Conservation (phyloP, 257 asterid genomes). For the Pogostemon cablin region DNA sequence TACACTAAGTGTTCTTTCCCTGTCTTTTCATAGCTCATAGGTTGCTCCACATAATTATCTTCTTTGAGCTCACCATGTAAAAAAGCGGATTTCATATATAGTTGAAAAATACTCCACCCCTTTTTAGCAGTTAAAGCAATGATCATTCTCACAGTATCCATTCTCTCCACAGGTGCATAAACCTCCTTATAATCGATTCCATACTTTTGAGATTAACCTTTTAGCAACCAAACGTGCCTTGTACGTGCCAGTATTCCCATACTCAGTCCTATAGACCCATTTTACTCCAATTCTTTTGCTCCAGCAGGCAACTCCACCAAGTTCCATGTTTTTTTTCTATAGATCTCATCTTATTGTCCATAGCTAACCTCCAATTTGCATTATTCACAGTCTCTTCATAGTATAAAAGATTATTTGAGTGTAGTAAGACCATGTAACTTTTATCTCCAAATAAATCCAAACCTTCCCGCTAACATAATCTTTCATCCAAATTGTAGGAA, state of each 20-base stretch:
- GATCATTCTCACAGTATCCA: neutral
- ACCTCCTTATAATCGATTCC: neutral
- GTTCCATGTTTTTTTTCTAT: neutral
- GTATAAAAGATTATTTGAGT: too few species aligned
- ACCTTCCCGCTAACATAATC: too few species aligned
- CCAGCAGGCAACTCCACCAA: neutral
- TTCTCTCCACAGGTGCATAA: neutral
- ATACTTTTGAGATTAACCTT: neutral
- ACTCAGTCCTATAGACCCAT: neutral
- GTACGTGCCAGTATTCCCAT: neutral
- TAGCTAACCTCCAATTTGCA: neutral
- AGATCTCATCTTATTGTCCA: neutral
- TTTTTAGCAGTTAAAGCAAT: neutral
- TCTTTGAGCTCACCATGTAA: neutral
- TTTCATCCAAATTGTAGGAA: too few species aligned
- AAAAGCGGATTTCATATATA: slow-evolving; percentile 22
- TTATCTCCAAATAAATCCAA: too few species aligned
- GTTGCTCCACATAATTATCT: neutral
- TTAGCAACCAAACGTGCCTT: neutral
- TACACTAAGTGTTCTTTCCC: neutral
- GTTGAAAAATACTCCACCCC: neutral
- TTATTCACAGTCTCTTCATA: neutral
- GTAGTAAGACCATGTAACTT: too few species aligned
- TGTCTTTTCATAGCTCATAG: neutral
- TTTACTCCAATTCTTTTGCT: slow-evolving; percentile 5